phyloP scores from a whole-genome alignment of 2,329 filamentous ascomycete genomes.

The Colletotrichum liriopes region DNA sequence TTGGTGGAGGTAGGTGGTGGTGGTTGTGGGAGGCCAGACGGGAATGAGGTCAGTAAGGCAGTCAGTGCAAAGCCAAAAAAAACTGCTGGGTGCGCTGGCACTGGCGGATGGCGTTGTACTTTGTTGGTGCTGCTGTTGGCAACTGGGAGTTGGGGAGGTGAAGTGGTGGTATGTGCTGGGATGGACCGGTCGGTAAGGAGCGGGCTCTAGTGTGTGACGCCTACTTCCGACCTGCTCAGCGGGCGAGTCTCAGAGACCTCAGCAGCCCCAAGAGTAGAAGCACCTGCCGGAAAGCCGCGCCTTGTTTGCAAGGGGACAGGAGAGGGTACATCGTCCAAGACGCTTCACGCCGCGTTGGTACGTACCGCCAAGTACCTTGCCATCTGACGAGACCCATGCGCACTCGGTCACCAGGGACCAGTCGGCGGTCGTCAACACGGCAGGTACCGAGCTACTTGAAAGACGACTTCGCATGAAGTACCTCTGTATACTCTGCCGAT shows the following conservation, averaged over 20 bases:
- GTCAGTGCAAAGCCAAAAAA: conserved; percentile 38
- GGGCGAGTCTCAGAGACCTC: conserved; percentile 34
- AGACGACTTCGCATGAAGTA: neutral
- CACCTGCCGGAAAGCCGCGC: conserved; percentile 33
- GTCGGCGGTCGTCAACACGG: neutral
- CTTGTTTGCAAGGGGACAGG: conserved; percentile 27
- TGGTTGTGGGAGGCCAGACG: conserved; percentile 39
- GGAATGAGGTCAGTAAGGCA: conserved; percentile 42
- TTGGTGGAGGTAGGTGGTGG: conserved; percentile 17
- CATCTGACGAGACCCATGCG: neutral
- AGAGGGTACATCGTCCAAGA: neutral
- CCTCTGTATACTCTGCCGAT: neutral
- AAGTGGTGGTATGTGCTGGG: conserved; percentile 34
- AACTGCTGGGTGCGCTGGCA: conserved; percentile 36
- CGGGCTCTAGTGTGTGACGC: conserved; percentile 37
- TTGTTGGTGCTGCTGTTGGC: conserved; percentile 13
- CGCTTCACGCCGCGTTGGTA: neutral
- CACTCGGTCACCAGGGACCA: neutral
- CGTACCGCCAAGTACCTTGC: conserved; percentile 9
- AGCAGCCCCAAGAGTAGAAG: conserved; percentile 21
- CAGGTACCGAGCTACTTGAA: conserved; percentile 9
- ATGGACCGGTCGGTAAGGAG: conserved; percentile 31
- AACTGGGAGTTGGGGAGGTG: neutral
- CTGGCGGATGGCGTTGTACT: conserved; percentile 19
- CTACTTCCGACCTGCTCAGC: conserved; percentile 26